Evolutionary conservation across 2,329 filamentous ascomycete genomes (phyloP), one percentile per base, ranked within the genome.

Genomic region (Microsporum canis): DNA sequence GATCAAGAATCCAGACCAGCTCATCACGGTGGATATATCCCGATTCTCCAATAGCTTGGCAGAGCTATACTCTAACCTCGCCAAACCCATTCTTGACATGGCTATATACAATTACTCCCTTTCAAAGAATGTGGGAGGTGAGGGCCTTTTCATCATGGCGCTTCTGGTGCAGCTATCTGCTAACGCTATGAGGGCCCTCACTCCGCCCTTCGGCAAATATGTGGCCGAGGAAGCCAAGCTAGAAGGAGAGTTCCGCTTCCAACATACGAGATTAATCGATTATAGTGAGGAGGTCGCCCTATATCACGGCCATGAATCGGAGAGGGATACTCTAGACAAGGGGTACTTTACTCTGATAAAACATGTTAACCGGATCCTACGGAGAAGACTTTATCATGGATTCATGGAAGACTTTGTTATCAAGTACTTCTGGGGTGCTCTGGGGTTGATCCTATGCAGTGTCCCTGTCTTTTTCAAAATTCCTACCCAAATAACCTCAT

Each of bases 361-460:
- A 76, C 94, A 99, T 75, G 92, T 99, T 71, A 99, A 99, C 74
- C 87, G 95, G 70, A 96, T 97, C 66, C 77, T 99, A 64, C 83
- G 91, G 43, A 82, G 89, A 64, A 84, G 94, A 57, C 88, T 99
- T 73, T 97, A 97, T 73, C 92, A 99, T 72, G 92, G 91, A n/a
- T 87, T 99, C 69, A 96, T 97, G 92, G 94, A 99, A 73, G 94
- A 99, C 73, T 99, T 96, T 74, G 90, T 97, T 62, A 96, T 99
- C 75, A 99, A 99, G 75, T 99, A 99, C 73, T 94, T 97, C 76
- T 99, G 94, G 94, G 94, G 94, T 45, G 92, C 94, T 1, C 75
- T 99, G 49, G 94, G 94, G 1, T 81, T 99, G 65, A 75, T 96
- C 65, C 84, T 99, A 7, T 99, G 94, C 79, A 95, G 90, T 73